Evolutionary conservation across 805 yeast genomes (phyloP).

Genomic region (Candida krabiensis): DNA sequence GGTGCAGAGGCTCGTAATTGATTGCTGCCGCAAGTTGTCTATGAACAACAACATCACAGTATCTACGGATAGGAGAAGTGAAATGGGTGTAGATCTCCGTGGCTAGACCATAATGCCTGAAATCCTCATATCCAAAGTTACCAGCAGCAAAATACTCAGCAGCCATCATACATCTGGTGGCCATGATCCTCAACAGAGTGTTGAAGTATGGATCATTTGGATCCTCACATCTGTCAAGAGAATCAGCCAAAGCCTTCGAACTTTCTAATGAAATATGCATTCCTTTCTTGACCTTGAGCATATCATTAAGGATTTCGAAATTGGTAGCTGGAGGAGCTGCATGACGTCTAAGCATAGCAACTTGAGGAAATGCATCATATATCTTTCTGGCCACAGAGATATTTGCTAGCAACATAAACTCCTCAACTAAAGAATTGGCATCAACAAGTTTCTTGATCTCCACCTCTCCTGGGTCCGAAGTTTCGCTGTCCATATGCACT

Average conservation of each 20-base stretch:
- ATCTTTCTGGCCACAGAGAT: conserved; percentile 94
- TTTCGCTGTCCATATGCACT: conserved; percentile 95
- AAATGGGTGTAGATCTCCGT: conserved; percentile 97
- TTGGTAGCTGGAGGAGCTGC: conserved; percentile 96
- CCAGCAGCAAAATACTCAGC: conserved; percentile 97
- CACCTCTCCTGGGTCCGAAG: conserved; percentile 94
- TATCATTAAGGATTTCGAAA: conserved; percentile 86
- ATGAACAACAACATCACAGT: conserved; percentile 97
- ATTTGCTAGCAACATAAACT: conserved; percentile 96
- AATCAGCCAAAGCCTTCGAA: conserved; percentile 89
- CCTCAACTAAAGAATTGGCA: conserved; percentile 95
- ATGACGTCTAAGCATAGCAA: conserved; percentile 97
- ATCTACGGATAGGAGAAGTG: conserved; percentile 97
- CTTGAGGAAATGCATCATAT: conserved; percentile 91
- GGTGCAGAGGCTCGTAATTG: conserved; percentile 82
- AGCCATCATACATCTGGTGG: conserved; percentile 98
- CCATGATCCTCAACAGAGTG: conserved; percentile 91
- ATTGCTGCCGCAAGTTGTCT: conserved; percentile 98
- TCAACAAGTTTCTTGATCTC: conserved; percentile 86
- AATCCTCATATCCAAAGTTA: conserved; percentile 83
- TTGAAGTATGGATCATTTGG: conserved; percentile 86
- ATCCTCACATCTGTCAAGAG: conserved; percentile 85
- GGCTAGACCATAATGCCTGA: conserved; percentile 95
- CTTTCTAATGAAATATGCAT: conserved; percentile 77
- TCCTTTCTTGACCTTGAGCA: conserved; percentile 78